Percentiles rank a stretch among this genome's conserved stretches.
phyloP scores from a whole-genome alignment of 441 rosid species.

The Daphne laureola region DNA sequence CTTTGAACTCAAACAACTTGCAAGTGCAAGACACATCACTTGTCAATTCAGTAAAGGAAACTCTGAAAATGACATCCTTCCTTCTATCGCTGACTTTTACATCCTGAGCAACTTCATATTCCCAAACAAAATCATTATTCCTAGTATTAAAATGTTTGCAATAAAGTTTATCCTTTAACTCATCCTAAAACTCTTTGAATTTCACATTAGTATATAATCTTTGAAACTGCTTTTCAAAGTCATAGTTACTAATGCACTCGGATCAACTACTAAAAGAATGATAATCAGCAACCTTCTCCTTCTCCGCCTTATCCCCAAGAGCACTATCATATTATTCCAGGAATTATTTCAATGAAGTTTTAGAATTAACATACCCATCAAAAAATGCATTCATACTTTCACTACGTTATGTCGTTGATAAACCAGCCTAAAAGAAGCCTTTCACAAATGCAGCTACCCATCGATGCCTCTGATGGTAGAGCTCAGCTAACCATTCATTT shows the following conservation, averaged over 20 bases:
- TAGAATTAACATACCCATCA: background rate
- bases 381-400: slow-evolving; percentile 4
- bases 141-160: background rate
- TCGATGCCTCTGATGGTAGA: background rate
- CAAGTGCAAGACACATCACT: background rate
- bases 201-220: background rate
- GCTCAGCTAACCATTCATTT: background rate
- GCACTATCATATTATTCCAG: background rate
- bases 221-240: background rate
- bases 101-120: background rate
- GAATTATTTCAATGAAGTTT: background rate
- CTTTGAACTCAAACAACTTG: background rate
- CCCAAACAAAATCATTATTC: background rate
- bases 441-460: background rate
- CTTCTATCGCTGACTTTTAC: background rate
- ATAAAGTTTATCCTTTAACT: background rate
- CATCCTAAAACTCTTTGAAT: background rate
- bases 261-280: background rate
- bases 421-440: background rate
- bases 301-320: background rate
- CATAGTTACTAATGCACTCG: background rate
- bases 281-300: background rate
- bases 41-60: background rate
- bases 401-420: background rate
- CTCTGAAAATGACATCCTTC: background rate